Evolutionary conservation across 345 rosid species (phyloP).

Genomic region (Chamaenerion angustifolium): DNA sequence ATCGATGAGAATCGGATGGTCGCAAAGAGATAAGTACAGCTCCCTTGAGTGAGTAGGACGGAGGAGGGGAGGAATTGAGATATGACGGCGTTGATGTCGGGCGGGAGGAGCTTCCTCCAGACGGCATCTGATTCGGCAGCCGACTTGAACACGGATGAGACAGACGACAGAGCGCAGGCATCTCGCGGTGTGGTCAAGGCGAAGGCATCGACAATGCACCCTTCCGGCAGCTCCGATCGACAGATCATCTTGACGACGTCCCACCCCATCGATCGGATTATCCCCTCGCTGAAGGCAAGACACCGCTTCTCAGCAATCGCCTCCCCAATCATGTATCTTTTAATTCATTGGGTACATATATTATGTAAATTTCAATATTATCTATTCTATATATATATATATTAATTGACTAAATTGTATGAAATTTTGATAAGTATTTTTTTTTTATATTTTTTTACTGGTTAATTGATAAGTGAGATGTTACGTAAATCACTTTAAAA

Average conservation of each 20-base stretch:
- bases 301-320: too few species aligned
- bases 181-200: constrained; percentile 17
- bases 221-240: constrained; percentile 8
- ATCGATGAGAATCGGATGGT: constrained; percentile 16
- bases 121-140: constrained; percentile 19
- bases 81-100: constrained; percentile 5
- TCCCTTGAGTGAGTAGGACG: not conserved
- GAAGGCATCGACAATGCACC: constrained; percentile 8
- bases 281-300: too few species aligned
- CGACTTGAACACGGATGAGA: constrained; percentile 12
- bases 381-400: too few species aligned
- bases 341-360: too few species aligned
- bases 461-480: too few species aligned
- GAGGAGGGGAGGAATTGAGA: not conserved
- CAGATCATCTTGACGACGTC: not conserved
- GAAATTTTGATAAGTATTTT: too few species aligned
- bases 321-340: too few species aligned
- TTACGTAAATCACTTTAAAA: too few species aligned
- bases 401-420: too few species aligned
- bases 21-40: constrained; percentile 16
- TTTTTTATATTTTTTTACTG: too few species aligned
- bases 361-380: too few species aligned
- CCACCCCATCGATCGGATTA: not conserved
- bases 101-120: constrained; percentile 17
- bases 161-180: constrained; percentile 11